Evolutionary conservation across 2,329 filamentous ascomycete genomes (phyloP), one percentile per base, ranked within the genome.

Genomic region (Penicillium sp.): DNA sequence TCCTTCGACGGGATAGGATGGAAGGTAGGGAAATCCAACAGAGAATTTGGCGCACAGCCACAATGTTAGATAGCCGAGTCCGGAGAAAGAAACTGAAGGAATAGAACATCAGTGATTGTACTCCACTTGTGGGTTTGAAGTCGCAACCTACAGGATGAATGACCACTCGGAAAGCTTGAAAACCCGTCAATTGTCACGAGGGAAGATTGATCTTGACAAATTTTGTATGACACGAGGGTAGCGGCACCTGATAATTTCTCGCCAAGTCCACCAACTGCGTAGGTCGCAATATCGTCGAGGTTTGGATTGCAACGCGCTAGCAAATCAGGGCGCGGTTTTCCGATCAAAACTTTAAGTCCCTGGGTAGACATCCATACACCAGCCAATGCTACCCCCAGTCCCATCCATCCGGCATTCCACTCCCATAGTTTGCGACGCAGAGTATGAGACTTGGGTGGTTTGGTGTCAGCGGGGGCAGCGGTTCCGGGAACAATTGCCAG

Each of bases 341-440:
- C 87, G 60, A 86, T 82, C 2, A 89, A 65, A 53, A 84, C 91
- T 82, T 97, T 97, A 81, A 96, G 86, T 50, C 89, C 90, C 66
- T 91, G 87, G 1, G 92, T 93, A 66, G 96, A 86, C 74, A 95
- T 86, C 79, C 90, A 96, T 4, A 89, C 84, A 2, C 85, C 81
- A 2, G 87, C 86, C 10, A 91, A 79, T 3, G 90, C 86, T 19
- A 96, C 79, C 1, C 82, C 90, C 3, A 96, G 81, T 0, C 93
- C 93, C 67, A 96, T 85, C 86, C 89, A 91, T 57, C 90, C 92
- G 2, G 86, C 87, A 71, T 97, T 91, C 72, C 90, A 87, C 74
- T 97, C 93, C 92, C 93, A 97, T 1, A 96, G 73, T 76, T 95
- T 96, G 63, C 90, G 84, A 70, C 84, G 85, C 87, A 90, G 92